Conservation (phyloP, 345 rosid genomes). For the Limnanthes douglasii region DNA sequence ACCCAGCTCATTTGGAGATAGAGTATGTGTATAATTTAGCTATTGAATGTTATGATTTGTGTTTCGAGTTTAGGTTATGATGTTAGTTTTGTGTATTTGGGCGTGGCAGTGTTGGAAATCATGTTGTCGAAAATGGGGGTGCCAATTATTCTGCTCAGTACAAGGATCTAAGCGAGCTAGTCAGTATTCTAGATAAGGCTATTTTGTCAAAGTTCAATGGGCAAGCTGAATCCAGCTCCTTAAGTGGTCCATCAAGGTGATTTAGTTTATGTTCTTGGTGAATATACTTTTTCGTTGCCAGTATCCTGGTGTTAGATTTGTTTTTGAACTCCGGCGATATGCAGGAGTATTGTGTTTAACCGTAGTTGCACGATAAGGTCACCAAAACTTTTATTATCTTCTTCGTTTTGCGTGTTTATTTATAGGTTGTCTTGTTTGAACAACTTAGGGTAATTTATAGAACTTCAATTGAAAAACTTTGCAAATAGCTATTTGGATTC, state of each 20-base stretch:
- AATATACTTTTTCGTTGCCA: too few species aligned
- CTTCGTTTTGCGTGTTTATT: too few species aligned
- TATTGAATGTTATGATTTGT: conserved; percentile 1
- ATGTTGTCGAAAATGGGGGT: conserved; percentile 22
- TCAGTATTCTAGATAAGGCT: conserved; percentile 26
- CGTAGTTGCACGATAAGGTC: too few species aligned
- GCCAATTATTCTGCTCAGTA: conserved; percentile 41
- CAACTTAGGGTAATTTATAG: too few species aligned
- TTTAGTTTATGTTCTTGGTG: too few species aligned
- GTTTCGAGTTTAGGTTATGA: background rate
- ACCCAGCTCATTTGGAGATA: conserved; percentile 56
- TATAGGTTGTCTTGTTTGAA: too few species aligned
- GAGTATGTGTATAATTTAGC: conserved; percentile 22
- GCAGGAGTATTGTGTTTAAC: too few species aligned
- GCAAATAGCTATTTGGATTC: too few species aligned
- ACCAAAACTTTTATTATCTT: too few species aligned
- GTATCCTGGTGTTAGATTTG: too few species aligned
- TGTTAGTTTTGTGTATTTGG: background rate
- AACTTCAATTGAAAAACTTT: too few species aligned
- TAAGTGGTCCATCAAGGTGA: conserved; percentile 22
- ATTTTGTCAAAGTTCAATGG: conserved; percentile 30
- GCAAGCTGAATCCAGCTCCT: conserved; percentile 14
- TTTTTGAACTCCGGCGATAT: too few species aligned
- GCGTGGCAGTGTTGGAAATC: conserved; percentile 36
- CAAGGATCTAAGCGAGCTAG: conserved; percentile 43